Evolutionary conservation across 176 grass and related monocot genomes (phyloP).

Genomic region (Eremochloa ophiuroides): DNA sequence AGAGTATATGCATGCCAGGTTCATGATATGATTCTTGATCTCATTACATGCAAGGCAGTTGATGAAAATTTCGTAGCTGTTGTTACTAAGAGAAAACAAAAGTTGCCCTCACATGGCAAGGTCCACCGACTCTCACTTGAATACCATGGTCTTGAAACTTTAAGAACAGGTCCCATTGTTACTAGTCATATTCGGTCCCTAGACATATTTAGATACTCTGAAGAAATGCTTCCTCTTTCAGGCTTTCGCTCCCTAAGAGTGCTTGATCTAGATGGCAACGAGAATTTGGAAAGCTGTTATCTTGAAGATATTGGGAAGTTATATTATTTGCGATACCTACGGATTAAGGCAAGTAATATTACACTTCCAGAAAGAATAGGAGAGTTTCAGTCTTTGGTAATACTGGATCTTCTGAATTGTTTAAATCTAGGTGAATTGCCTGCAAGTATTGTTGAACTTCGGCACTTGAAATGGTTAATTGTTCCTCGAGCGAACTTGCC

Average conservation of each 20-base stretch:
- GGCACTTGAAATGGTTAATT: too few relatives aligned
- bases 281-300: conserved; percentile 28
- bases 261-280: conserved; percentile 42
- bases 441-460: too few relatives aligned
- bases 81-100: conserved; percentile 3
- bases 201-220: conserved; percentile 21
- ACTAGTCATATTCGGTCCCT: too few relatives aligned
- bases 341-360: conserved; percentile 29
- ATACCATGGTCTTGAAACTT: too few relatives aligned
- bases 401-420: too few relatives aligned
- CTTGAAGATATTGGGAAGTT: conserved; percentile 36
- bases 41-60: conserved; percentile 35
- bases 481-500: too few relatives aligned
- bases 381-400: too few relatives aligned
- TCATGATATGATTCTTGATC: too few relatives aligned
- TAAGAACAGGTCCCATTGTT: too few relatives aligned
- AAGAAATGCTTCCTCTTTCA: conserved; percentile 27
- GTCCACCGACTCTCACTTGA: too few relatives aligned
- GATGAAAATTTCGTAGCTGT: conserved; percentile 37
- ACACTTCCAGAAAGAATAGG: conserved; percentile 42
- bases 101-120: not conserved
- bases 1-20: too few relatives aligned
- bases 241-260: conserved; percentile 19
- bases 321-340: conserved; percentile 29
- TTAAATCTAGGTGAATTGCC: too few relatives aligned